phyloP scores from a whole-genome alignment of 495 filamentous ascomycete species.

The Penicillium longicatenatum region DNA sequence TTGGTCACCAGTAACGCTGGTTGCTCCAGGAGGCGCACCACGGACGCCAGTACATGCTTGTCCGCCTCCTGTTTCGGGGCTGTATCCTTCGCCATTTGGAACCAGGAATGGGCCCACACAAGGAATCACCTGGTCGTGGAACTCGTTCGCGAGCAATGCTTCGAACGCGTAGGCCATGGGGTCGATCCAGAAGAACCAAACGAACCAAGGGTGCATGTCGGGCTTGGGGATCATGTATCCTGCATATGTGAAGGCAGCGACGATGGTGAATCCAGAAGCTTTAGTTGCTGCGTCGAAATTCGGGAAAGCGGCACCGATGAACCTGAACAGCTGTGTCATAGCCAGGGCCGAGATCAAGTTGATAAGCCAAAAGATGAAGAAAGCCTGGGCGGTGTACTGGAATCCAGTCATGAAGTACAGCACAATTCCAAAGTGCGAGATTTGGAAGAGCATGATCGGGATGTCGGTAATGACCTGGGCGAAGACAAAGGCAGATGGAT shows the following conservation, averaged over 20 bases:
- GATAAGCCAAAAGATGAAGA: constrained; percentile 54
- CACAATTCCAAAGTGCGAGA: constrained; percentile 64
- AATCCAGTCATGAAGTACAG: constrained; percentile 71
- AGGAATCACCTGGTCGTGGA: constrained; percentile 49
- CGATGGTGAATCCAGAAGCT: constrained; percentile 28
- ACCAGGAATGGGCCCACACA: constrained; percentile 51
- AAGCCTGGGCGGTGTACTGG: constrained; percentile 45
- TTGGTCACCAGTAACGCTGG: constrained; percentile 42
- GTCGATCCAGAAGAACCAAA: constrained; percentile 69
- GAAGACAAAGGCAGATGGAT: constrained; percentile 70
- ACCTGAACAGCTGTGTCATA: too few relatives aligned
- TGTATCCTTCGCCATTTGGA: constrained; percentile 33
- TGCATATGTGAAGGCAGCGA: constrained; percentile 53
- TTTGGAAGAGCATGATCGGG: constrained; percentile 63
- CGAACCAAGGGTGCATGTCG: constrained; percentile 72
- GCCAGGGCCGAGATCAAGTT: too few relatives aligned
- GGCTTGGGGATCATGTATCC: constrained; percentile 60
- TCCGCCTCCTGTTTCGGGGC: constrained; percentile 19
- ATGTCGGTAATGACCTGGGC: constrained; percentile 68
- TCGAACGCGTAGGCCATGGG: constrained; percentile 72
- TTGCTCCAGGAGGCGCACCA: constrained; percentile 46
- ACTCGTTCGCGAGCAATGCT: constrained; percentile 63
- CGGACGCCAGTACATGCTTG: constrained; percentile 56
- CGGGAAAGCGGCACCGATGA: too few relatives aligned
- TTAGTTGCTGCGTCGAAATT: too few relatives aligned